Evolutionary conservation across 2,329 filamentous ascomycete species (phyloP), one percentile per base, ranked within the genome.

Genomic region (Fusarium nanum): DNA sequence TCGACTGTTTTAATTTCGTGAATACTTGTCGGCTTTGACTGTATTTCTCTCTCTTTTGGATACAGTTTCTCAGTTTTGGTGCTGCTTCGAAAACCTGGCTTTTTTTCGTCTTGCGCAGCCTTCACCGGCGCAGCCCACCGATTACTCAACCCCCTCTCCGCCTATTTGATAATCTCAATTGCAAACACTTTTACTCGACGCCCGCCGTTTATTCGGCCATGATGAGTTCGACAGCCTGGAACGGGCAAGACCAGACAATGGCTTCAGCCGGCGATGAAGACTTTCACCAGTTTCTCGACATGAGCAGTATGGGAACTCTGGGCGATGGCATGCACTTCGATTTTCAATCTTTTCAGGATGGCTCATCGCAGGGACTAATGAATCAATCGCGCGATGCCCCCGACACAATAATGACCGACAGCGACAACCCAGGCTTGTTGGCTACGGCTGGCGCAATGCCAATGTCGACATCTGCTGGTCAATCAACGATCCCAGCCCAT

Each of bases 271-370:
- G 82, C 53, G 88, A 90, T 49, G 88, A 90, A 76, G 88, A 89
- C 41, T 90, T 91, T 75, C 84, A 88, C 68, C 88, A 90, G 71
- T 90, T 89, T 62, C 82, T 91, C 66, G 85, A 90, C 70, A 86
- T 91, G 82, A 85, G 83, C 60, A 80, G 79, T 72, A 87, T 90
- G 81, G 82, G 82, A 30, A 83, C 79, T 66, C 78, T 90, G 61
- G 78, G 78, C 65, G 86, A 89, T 58, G 80, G 81, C 55, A 82
- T 90, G 74, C 83, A 85, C 64, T 91, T 90, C 73, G 87, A 89
- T 76, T 91, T 89, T 68, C 82, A 84, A 41, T 82, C 85, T 62
- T 90, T 89, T 72, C 83, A 83, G 66, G 77, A 80, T 65, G 77
- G 77, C 57, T 72, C 77, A 42, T 76, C 81, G 12, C 76, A 79